Percentiles rank a stretch among this genome's conserved stretches.
These are phyloP conservation scores for Maudiozyma serrabonitensis DNA, from an alignment of 805 yeast genomes.

Conservation along the genomic window DNA sequence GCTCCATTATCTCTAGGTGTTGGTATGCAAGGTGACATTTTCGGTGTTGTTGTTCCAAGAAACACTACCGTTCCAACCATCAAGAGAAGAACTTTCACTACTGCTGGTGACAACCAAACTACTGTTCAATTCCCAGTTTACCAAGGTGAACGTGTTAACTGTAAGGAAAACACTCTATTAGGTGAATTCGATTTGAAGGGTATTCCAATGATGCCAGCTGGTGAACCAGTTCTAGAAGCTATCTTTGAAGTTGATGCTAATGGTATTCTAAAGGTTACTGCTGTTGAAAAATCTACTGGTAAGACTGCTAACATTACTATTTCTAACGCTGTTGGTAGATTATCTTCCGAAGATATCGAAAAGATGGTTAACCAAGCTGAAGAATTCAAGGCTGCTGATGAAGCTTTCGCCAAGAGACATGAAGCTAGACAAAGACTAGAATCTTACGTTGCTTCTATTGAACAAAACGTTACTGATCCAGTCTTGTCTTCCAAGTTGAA, in stretches of 20 bases:
- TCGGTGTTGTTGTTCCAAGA: conserved; percentile 98
- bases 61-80: conserved; percentile 99
- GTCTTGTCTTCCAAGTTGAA: conserved; percentile 94
- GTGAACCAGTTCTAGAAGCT: conserved; percentile 98
- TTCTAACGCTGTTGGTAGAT: conserved; percentile 98
- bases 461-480: conserved; percentile 96
- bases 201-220: conserved; percentile 97
- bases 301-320: conserved; percentile 96
- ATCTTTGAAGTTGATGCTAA: conserved; percentile 98
- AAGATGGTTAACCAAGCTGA: conserved; percentile 86
- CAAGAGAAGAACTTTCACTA: conserved; percentile 98
- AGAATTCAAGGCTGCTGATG: conserved; percentile 97
- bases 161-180: conserved; percentile 91
- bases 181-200: conserved; percentile 98
- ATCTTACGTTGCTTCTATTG: conserved; percentile 93
- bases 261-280: conserved; percentile 99
- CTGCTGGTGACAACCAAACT: conserved; percentile 97
- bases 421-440: conserved; percentile 99
- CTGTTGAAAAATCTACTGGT: conserved; percentile 97
- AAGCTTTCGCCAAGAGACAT: conserved; percentile 84
- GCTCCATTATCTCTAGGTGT: conserved; percentile 98
- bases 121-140: conserved; percentile 97
- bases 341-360: conserved; percentile 85
- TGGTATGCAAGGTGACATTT: conserved; percentile 99
- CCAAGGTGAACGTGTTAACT: conserved; percentile 99